Evolutionary conservation across 169 alveolate species (phyloP).

Genomic region (Plasmodium fragile): DNA sequence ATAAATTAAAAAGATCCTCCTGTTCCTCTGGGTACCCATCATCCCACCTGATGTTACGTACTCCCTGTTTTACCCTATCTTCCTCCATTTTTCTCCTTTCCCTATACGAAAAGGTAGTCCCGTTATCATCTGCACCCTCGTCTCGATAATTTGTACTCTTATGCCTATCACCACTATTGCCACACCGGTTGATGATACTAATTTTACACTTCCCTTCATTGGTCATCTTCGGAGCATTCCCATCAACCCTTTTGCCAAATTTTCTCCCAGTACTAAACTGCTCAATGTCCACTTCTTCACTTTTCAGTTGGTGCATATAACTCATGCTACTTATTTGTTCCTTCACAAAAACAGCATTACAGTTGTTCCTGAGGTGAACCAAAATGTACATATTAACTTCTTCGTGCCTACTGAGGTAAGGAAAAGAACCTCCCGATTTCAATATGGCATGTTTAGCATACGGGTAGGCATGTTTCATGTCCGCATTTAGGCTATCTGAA

Average conservation of each 20-base stretch:
- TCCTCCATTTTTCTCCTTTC: background rate
- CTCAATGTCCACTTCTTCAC: slow-evolving; percentile 12
- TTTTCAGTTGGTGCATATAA: slow-evolving; percentile 31
- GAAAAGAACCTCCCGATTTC: slow-evolving; percentile 84
- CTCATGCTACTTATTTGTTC: slow-evolving; percentile 61
- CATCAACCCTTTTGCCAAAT: background rate
- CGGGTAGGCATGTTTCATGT: slow-evolving; percentile 77
- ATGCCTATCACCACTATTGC: background rate
- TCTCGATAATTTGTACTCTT: background rate
- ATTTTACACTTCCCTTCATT: slow-evolving; percentile 1
- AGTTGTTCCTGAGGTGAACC: slow-evolving; percentile 81
- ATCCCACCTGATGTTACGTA: background rate
- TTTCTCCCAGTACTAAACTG: background rate
- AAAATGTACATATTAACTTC: slow-evolving; percentile 80
- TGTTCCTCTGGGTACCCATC: background rate
- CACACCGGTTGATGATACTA: background rate
- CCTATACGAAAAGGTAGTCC: background rate
- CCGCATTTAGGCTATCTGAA: slow-evolving; percentile 55
- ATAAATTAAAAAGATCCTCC: slow-evolving; percentile 8
- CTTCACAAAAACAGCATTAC: slow-evolving; percentile 40
- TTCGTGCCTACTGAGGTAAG: slow-evolving; percentile 82
- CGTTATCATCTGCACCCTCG: background rate
- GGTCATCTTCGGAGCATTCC: background rate
- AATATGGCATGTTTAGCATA: slow-evolving; percentile 79
- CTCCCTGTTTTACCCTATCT: background rate